Evolutionary conservation across 768 basidiomycete species (phyloP).

Genomic region (Boletus vermiculosoides): DNA sequence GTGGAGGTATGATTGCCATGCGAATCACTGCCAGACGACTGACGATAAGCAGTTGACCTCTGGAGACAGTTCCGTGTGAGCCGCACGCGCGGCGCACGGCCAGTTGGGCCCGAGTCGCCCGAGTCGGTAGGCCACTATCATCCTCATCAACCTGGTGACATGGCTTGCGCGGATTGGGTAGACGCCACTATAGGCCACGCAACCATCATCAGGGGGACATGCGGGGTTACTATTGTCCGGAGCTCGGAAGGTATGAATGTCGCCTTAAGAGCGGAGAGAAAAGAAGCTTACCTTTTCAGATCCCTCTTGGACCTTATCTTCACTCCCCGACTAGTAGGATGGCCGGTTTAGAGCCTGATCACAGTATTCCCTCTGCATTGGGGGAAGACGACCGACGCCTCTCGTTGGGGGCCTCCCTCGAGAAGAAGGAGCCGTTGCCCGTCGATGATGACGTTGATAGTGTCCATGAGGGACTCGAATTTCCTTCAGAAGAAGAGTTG

Average conservation of each 20-base stretch:
- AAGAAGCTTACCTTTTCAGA: background rate
- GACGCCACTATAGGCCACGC: background rate
- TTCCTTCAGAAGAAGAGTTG: constrained; percentile 63
- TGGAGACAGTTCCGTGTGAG: background rate
- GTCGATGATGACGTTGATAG: constrained; percentile 30
- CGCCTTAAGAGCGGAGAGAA: constrained; percentile 7
- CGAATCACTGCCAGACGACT: background rate
- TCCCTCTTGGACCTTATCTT: background rate
- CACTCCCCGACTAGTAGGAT: constrained; percentile 1
- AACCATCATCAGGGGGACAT: background rate
- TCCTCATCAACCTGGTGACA: background rate
- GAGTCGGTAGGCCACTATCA: background rate
- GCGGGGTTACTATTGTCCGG: background rate
- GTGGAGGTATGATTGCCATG: background rate
- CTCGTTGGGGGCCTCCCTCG: constrained; percentile 6
- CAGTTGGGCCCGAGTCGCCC: no score
- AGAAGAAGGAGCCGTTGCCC: constrained; percentile 24
- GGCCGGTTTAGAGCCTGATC: constrained; percentile 11
- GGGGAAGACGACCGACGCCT: constrained; percentile 9
- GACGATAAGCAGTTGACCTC: background rate
- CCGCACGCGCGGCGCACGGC: background rate
- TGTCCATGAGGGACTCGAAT: constrained; percentile 52
- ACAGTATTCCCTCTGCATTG: constrained; percentile 9
- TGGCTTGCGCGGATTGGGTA: background rate
- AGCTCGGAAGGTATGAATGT: background rate